Base-by-base conservation (phyloP, 2,329 filamentous ascomycete species). In the Ophiocordyceps unilateralis region DNA sequence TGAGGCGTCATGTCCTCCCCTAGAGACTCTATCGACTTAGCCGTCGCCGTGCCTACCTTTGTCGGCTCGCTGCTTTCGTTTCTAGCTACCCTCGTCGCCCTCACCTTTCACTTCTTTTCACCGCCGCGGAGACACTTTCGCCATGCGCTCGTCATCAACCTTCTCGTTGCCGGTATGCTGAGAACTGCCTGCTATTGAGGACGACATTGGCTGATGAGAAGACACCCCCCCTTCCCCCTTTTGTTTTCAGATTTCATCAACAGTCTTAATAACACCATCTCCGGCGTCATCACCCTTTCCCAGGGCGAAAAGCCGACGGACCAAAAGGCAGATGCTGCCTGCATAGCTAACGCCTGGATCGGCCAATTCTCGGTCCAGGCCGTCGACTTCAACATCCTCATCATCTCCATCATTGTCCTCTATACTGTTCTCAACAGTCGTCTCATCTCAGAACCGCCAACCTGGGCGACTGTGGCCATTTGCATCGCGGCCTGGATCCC, bases 341-440 rank as follows among this genome's bases (percentile, higher is more conserved):
- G 66, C 47, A 55, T 54, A 9, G 44, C 60, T 17, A 69, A 68
- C 48, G 66, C 64, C 30, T 66, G 61, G 52, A 46, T 67, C 32
- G 63, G 63, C 21, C 67, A 69, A 43, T 54, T 67, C 39, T 65
- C 61, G 2, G 65, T 67, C 12, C 65, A 68, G 49, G 60, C 62
- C 3, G 56, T 56, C 21, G 61, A 63, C 44, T 62, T 67, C 45
- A 62, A 59, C 24, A 64, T 69, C 42, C 54, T 69, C 14, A 59
- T 64, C 30, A 68, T 69, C 22, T 57, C 64, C 12, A 53, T 69
- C 17, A 55, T 62, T 2, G 66, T 63, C 5, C 54, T 66, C 11
- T 54, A 64, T 26, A 63, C 61, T 0, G 57, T 68, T 12, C 58
- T 54, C 15, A 53, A 56, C 41, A 55, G 52, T 42, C 55, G 58